A percentile compares a stretch with the other conserved stretches of the same genome.
phyloP scores from a whole-genome alignment of 495 filamentous ascomycete species.

The Penicillium desertorum region DNA sequence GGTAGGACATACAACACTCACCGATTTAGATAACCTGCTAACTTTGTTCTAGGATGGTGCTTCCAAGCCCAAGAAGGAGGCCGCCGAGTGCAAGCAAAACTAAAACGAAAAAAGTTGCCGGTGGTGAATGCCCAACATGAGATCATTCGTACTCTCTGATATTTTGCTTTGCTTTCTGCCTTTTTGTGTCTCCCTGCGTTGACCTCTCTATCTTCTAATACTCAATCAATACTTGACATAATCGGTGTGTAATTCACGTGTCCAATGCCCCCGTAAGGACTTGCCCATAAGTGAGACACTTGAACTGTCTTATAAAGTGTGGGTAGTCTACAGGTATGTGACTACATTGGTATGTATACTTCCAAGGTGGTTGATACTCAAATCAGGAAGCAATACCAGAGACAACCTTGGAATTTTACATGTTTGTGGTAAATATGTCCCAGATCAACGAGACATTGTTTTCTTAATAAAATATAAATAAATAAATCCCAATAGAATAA shows the following conservation, averaged over 20 bases:
- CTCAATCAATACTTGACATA: conserved; percentile 34
- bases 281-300: not conserved
- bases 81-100: conserved; percentile 99
- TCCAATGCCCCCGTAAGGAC: not conserved
- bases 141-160: conserved; percentile 28
- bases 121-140: conserved; percentile 23
- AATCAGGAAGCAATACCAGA: conserved; percentile 1
- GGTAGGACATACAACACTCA: conserved; percentile 52
- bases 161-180: conserved; percentile 35
- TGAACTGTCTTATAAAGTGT: not conserved
- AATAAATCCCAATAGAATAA: not conserved
- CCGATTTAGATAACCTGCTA: conserved; percentile 23
- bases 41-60: conserved; percentile 71
- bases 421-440: not conserved
- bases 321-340: not conserved
- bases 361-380: no score
- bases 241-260: conserved; percentile 28
- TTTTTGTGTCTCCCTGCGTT: conserved; percentile 31
- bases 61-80: conserved; percentile 97
- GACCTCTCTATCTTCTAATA: conserved; percentile 35
- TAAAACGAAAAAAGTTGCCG: conserved; percentile 43
- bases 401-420: not conserved
- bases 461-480: not conserved
- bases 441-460: not conserved
- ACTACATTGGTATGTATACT: no score